A percentile compares a stretch with the other conserved stretches of the same genome.
Conservation (phyloP, 1,284 basidiomycete species). For the Ustilago nuda region DNA sequence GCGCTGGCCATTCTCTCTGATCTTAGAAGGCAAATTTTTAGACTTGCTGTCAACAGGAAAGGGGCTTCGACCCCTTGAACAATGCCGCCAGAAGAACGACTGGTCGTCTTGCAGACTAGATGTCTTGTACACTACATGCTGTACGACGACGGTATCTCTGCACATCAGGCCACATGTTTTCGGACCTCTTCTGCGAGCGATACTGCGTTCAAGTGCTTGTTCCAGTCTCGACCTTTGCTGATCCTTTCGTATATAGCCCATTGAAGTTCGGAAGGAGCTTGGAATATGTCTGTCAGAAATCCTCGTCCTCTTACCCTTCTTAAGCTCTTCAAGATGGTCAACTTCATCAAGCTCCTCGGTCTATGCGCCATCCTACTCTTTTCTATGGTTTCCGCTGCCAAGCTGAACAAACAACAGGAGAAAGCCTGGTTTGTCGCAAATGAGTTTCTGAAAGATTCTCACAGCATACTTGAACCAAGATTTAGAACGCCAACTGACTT, state of each 20-base stretch:
- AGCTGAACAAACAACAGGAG: background rate
- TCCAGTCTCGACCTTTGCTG: background rate
- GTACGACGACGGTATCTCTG: too few species aligned
- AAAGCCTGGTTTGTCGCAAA: background rate
- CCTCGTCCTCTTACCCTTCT: background rate
- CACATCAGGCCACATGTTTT: too few species aligned
- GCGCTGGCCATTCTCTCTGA: background rate
- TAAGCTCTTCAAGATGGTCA: background rate
- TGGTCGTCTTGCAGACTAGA: too few species aligned
- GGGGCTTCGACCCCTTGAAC: too few species aligned
- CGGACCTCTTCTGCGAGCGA: too few species aligned
- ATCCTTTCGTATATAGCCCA: background rate
- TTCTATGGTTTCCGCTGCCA: background rate
- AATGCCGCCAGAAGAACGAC: too few species aligned
- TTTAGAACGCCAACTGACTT: background rate
- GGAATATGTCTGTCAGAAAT: background rate
- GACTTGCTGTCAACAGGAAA: too few species aligned
- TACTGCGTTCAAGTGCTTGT: too few species aligned
- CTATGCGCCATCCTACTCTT: background rate
- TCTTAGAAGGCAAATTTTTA: background rate
- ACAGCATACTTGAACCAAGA: fast-evolving
- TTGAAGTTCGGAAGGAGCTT: background rate
- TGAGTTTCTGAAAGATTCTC: background rate
- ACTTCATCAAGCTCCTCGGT: background rate
- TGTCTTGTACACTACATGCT: too few species aligned